Percentiles rank a stretch among this genome's conserved stretches.
Evolutionary conservation across 2,329 filamentous ascomycete species (phyloP).

Genomic region (Diaporthe destruens): DNA sequence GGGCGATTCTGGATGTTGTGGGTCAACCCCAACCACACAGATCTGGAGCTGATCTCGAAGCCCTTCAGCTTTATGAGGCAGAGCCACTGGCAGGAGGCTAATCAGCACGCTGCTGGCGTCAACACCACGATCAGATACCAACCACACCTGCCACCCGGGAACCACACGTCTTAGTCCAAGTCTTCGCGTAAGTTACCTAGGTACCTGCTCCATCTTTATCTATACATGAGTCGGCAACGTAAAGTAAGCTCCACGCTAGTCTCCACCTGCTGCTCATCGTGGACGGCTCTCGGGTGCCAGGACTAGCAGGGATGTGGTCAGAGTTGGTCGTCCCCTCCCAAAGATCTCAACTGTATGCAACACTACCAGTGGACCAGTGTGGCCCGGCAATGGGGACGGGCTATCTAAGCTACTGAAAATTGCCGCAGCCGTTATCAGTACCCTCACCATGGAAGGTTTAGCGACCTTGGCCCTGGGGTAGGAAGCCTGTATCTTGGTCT

Average conservation of each 20-base stretch:
- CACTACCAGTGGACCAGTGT: neutral
- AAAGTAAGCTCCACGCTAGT: conserved; percentile 9
- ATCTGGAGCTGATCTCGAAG: neutral
- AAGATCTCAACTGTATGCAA: conserved; percentile 20
- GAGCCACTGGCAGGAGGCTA: conserved; percentile 11
- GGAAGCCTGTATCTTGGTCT: too few species aligned
- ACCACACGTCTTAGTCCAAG: neutral
- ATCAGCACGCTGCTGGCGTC: conserved; percentile 2
- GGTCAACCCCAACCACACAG: conserved; percentile 8
- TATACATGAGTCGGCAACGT: neutral
- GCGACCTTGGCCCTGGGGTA: neutral
- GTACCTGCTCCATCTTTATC: neutral
- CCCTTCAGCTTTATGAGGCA: neutral
- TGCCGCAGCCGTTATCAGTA: conserved; percentile 22
- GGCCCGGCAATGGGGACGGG: conserved; percentile 1
- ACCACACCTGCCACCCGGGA: neutral
- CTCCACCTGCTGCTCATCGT: neutral
- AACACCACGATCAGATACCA: neutral
- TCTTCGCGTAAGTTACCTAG: conserved; percentile 10
- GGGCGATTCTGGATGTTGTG: neutral
- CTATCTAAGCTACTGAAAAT: neutral
- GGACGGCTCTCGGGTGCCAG: neutral
- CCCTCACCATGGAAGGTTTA: neutral
- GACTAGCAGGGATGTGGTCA: conserved; percentile 8
- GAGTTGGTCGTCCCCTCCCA: neutral